These are phyloP conservation scores for Alternaria sp. DNA, from an alignment of 2,329 filamentous ascomycete species.

Conservation along the genomic window DNA sequence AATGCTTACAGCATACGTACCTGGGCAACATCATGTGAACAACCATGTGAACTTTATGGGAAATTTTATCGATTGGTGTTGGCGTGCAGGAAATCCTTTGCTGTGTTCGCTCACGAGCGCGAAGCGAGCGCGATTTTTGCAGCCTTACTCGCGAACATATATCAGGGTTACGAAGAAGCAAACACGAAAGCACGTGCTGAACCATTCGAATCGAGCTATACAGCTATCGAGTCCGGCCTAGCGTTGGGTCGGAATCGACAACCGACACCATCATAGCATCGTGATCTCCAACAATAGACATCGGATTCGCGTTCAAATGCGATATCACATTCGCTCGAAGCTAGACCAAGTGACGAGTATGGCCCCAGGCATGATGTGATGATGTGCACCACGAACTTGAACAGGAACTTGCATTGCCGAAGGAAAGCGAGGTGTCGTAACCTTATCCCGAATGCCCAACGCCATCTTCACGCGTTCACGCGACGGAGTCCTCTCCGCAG, in stretches of 20 bases:
- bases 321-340: background rate
- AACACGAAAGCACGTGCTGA: background rate
- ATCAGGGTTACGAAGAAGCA: background rate
- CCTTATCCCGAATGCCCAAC: background rate
- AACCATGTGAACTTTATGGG: background rate
- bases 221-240: background rate
- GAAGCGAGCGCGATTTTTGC: background rate
- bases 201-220: background rate
- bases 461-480: background rate
- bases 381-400: background rate
- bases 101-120: background rate
- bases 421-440: conserved; percentile 8
- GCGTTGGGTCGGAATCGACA: background rate
- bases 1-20: background rate
- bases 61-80: background rate
- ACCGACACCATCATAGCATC: background rate
- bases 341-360: background rate
- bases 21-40: background rate
- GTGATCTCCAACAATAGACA: background rate
- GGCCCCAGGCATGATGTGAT: background rate
- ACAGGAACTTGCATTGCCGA: conserved; percentile 5
- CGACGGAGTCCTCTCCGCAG: conserved; percentile 9
- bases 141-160: background rate
- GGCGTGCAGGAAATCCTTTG: background rate
- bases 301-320: conserved; percentile 1